Evolutionary conservation across 176 grass and related monocot genomes (phyloP).

Genomic region (Thinopyrum elongatum): DNA sequence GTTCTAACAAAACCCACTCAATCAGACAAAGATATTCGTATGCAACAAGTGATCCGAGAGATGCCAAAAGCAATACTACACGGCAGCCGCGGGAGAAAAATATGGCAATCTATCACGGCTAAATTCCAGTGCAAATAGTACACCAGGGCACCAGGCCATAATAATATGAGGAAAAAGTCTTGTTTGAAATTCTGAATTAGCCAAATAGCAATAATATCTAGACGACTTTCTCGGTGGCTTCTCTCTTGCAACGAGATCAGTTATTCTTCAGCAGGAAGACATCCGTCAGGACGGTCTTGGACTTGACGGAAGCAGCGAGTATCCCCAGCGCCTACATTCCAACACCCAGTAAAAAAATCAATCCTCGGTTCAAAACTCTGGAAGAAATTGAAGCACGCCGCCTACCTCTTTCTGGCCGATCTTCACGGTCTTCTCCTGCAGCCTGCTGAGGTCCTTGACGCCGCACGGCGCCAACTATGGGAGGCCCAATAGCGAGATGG

Average conservation of each 20-base stretch:
- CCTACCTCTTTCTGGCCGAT: slow-evolving; percentile 33
- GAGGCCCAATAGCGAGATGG: not conserved
- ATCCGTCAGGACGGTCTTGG: slow-evolving; percentile 19
- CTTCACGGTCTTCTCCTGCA: slow-evolving; percentile 4
- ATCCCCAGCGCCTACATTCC: slow-evolving; percentile 21
- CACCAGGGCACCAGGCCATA: too few relatives aligned
- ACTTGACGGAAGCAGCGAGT: slow-evolving; percentile 26
- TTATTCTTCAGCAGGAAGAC: not conserved
- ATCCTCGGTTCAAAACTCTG: too few relatives aligned
- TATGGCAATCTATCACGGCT: not conserved
- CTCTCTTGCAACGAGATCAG: not conserved
- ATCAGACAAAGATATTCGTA: too few relatives aligned
- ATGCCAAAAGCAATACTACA: too few relatives aligned
- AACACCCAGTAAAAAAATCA: not conserved
- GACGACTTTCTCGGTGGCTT: not conserved
- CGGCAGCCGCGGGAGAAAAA: too few relatives aligned
- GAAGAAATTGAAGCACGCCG: too few relatives aligned
- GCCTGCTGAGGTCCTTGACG: slow-evolving; percentile 5
- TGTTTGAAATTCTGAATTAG: too few relatives aligned
- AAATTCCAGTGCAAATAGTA: not conserved
- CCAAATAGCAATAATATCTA: too few relatives aligned
- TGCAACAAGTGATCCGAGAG: too few relatives aligned
- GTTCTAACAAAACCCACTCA: too few relatives aligned
- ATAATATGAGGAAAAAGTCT: not conserved
- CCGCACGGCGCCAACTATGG: not conserved